Evolutionary conservation across 108 stramenopile genomes (phyloP).

Genomic region (Cyclotella sp.): DNA sequence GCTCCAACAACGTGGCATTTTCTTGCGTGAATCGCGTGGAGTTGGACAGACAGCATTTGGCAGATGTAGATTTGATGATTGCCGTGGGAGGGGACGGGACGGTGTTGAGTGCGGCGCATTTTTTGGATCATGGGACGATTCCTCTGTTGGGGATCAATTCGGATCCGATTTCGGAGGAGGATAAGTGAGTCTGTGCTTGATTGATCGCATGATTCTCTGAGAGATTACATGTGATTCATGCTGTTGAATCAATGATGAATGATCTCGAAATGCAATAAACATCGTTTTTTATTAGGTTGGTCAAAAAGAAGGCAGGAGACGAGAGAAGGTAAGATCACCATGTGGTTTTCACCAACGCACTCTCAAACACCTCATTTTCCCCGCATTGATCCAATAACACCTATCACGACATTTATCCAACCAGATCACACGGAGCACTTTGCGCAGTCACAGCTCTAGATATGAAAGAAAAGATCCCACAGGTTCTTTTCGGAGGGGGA

Average conservation of each 20-base stretch:
- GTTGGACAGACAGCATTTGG: slow-evolving; percentile 93
- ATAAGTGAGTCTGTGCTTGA: slow-evolving; percentile 40
- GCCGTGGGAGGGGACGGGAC: slow-evolving; percentile 98
- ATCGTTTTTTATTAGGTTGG: slow-evolving; percentile 21
- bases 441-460: slow-evolving; percentile 84
- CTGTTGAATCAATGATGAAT: neutral
- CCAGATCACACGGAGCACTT: slow-evolving; percentile 90
- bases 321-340: slow-evolving; percentile 63
- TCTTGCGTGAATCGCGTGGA: slow-evolving; percentile 93
- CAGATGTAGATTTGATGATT: slow-evolving; percentile 91
- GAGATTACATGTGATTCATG: neutral
- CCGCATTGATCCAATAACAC: neutral
- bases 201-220: neutral
- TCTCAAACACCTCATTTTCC: neutral
- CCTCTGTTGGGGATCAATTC: slow-evolving; percentile 86
- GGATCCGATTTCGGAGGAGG: slow-evolving; percentile 72
- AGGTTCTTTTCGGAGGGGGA: slow-evolving; percentile 74
- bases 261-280: neutral
- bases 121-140: slow-evolving; percentile 90
- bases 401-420: neutral
- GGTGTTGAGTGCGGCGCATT: slow-evolving; percentile 85
- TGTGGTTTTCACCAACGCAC: neutral
- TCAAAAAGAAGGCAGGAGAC: slow-evolving; percentile 81
- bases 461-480: slow-evolving; percentile 76
- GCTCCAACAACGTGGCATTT: slow-evolving; percentile 79